Evolutionary conservation across 768 basidiomycete genomes (phyloP).

Genomic region (Tricholoma hemisulphureum): DNA sequence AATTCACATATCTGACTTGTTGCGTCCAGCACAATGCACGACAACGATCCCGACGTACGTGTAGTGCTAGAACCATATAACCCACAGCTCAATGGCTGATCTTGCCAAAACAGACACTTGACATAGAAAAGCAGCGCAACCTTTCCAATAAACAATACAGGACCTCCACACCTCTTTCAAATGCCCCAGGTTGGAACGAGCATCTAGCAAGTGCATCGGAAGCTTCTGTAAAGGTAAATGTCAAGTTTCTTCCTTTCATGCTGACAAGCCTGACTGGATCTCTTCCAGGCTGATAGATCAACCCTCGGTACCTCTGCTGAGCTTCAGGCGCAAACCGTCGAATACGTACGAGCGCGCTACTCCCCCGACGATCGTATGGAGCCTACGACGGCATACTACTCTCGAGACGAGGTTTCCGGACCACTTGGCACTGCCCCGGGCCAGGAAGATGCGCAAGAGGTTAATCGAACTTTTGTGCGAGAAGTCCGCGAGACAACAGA

Average conservation of each 20-base stretch:
- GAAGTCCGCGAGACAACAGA: slow-evolving; percentile 11
- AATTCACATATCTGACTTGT: slow-evolving; percentile 11
- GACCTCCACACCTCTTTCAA: slow-evolving; percentile 46
- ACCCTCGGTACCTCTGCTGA: slow-evolving; percentile 24
- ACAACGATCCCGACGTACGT: slow-evolving; percentile 54
- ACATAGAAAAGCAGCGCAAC: slow-evolving; percentile 53
- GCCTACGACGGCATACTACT: slow-evolving; percentile 37
- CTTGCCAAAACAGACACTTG: slow-evolving; percentile 38
- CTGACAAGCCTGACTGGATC: neutral
- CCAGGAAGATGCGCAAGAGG: slow-evolving; percentile 22
- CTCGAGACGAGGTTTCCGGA: slow-evolving; percentile 44
- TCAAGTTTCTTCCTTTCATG: neutral
- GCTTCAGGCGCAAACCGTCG: slow-evolving; percentile 41
- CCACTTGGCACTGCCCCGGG: slow-evolving; percentile 39
- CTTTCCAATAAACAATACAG: slow-evolving; percentile 42
- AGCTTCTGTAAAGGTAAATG: slow-evolving; percentile 57
- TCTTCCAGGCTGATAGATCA: slow-evolving; percentile 42
- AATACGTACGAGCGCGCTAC: slow-evolving; percentile 40
- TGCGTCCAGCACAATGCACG: slow-evolving; percentile 51
- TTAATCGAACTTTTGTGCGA: slow-evolving; percentile 10
- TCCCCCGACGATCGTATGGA: slow-evolving; percentile 32
- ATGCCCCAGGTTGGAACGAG: slow-evolving; percentile 76
- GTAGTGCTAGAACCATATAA: neutral
- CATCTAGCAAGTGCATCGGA: slow-evolving; percentile 61
- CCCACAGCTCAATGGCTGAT: neutral